phyloP scores from a whole-genome alignment of 1,284 basidiomycete species.

The Wallemia hederae region DNA sequence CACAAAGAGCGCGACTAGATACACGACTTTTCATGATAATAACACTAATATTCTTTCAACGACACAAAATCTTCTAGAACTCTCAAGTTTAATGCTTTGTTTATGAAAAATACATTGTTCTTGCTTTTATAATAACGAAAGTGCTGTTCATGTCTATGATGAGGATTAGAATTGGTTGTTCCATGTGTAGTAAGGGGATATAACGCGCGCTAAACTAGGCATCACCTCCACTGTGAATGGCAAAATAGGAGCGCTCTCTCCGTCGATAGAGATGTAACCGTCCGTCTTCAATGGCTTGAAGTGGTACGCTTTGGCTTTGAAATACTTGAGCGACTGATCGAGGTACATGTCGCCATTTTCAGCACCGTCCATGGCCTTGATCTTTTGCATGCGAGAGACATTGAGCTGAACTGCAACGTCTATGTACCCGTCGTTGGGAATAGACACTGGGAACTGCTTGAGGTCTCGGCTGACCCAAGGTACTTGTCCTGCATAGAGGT shows the following conservation, averaged over 20 bases:
- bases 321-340: conserved; percentile 39
- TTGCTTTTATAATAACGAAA: too few relatives aligned
- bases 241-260: conserved; percentile 49
- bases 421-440: conserved; percentile 46
- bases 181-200: conserved; percentile 37
- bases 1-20: neutral
- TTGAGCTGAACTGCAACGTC: conserved; percentile 36
- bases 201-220: conserved; percentile 32
- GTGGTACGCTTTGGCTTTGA: conserved; percentile 45
- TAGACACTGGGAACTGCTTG: conserved; percentile 59
- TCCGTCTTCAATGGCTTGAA: conserved; percentile 30
- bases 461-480: conserved; percentile 27
- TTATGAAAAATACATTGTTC: neutral
- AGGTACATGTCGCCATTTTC: conserved; percentile 38
- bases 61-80: too few relatives aligned
- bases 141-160: neutral
- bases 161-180: conserved; percentile 2
- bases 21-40: too few relatives aligned
- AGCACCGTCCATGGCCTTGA: conserved; percentile 34
- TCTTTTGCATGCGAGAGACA: conserved; percentile 4
- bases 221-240: conserved; percentile 62
- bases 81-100: neutral
- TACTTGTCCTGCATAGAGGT: conserved; percentile 20
- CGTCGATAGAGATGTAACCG: conserved; percentile 41
- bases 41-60: too few relatives aligned